These are phyloP conservation scores for Ambrosia trifida DNA, from an alignment of 129 eudicot species.

Conservation along the genomic window DNA sequence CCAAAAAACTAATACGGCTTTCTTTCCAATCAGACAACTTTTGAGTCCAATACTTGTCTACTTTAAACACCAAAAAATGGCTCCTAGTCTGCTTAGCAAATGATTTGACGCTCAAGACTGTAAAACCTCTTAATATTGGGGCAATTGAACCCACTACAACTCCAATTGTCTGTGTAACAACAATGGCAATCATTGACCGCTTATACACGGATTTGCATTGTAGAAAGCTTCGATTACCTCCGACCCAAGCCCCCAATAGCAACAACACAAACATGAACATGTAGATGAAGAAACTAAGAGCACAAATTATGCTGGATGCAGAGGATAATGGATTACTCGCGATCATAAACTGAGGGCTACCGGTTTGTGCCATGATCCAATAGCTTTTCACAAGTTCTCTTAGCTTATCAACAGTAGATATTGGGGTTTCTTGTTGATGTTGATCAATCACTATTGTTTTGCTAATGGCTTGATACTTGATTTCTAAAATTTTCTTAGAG, in stretches of 20 bases:
- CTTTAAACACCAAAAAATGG: no score
- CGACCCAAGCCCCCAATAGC: not conserved
- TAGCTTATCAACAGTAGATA: not conserved
- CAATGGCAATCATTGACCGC: not conserved
- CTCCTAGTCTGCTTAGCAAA: not conserved
- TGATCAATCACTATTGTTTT: not conserved
- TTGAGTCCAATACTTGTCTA: no score
- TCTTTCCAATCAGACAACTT: no score
- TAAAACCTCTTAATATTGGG: not conserved
- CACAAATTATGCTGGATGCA: conserved; percentile 6
- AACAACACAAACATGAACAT: no score
- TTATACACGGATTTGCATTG: not conserved
- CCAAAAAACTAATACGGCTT: not conserved
- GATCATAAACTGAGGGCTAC: conserved; percentile 21
- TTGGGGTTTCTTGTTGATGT: not conserved
- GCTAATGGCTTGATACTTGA: conserved; percentile 13
- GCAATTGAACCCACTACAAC: conserved; percentile 10
- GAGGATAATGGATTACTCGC: not conserved
- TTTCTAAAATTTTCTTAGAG: conserved; percentile 4
- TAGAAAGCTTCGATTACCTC: not conserved
- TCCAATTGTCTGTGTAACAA: not conserved
- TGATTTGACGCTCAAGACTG: not conserved
- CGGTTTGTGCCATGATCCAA: conserved; percentile 9
- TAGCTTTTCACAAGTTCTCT: conserved; percentile 1
- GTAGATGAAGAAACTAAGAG: not conserved